Percentiles rank a stretch among this genome's conserved stretches.
phyloP scores from a whole-genome alignment of 192 early-diverging fungal genomes.

The Rhizoclosmatium globosum region DNA sequence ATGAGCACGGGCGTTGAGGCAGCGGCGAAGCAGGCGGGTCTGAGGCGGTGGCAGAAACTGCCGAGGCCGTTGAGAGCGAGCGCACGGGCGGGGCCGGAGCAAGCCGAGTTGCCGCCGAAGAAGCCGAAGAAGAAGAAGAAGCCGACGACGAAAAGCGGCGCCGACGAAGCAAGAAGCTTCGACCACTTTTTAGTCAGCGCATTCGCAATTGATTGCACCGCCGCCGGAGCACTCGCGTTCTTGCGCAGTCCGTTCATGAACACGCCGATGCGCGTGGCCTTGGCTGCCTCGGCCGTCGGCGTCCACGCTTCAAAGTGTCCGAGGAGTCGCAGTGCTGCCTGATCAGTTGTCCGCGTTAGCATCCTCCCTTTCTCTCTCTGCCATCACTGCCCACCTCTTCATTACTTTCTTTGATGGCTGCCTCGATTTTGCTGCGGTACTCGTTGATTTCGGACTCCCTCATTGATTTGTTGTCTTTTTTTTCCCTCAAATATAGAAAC shows the following conservation, averaged over 20 bases:
- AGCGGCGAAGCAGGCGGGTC: background rate
- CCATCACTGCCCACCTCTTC: conserved; percentile 1
- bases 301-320: conserved; percentile 20
- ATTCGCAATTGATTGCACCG: conserved; percentile 13
- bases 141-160: background rate
- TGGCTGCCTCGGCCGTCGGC: conserved; percentile 27
- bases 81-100: background rate
- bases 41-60: background rate
- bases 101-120: background rate
- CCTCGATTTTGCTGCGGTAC: conserved; percentile 1
- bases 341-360: background rate
- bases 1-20: background rate
- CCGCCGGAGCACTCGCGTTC: conserved; percentile 7
- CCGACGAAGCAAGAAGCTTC: background rate
- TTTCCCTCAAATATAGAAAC: background rate
- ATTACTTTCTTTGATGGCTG: conserved; percentile 21
- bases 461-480: conserved; percentile 12
- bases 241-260: conserved; percentile 27
- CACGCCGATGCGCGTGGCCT: conserved; percentile 12
- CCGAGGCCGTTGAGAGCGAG: too few species aligned
- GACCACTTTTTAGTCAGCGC: conserved; percentile 13
- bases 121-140: background rate
- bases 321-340: conserved; percentile 12
- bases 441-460: conserved; percentile 21
- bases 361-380: background rate